A percentile compares a stretch with the other conserved stretches of the same genome.
These are phyloP conservation scores for Nakataea oryzae DNA, from an alignment of 2,329 filamentous ascomycete species.

Conservation along the genomic window DNA sequence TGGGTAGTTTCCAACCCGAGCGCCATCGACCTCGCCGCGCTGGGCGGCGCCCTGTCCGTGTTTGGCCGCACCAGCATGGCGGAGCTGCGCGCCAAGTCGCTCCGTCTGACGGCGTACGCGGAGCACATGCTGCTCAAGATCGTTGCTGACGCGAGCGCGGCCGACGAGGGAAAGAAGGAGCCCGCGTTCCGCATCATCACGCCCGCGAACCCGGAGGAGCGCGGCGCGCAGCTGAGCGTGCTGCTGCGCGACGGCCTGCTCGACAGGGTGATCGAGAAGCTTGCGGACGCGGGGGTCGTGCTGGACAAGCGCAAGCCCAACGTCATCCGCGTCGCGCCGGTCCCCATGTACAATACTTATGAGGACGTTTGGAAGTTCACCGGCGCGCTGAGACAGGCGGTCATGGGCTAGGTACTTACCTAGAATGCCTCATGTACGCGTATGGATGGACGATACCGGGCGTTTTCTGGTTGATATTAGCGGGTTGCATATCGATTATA, in stretches of 20 bases:
- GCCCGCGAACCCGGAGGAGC: constrained; percentile 52
- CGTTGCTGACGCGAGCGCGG: constrained; percentile 18
- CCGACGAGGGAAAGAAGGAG: constrained; percentile 12
- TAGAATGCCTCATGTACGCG: not conserved
- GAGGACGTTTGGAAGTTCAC: constrained; percentile 44
- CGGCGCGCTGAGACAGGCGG: constrained; percentile 7
- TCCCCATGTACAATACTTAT: constrained; percentile 75
- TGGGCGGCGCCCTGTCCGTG: constrained; percentile 62
- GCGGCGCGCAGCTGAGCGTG: constrained; percentile 73
- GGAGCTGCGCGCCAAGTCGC: constrained; percentile 57
- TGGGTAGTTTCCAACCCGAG: constrained; percentile 82
- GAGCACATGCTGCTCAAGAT: constrained; percentile 51
- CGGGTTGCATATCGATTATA: no score
- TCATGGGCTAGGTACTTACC: not conserved
- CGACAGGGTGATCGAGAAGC: constrained; percentile 50
- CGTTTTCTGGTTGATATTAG: no score
- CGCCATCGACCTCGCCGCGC: constrained; percentile 65
- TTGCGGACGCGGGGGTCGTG: constrained; percentile 62
- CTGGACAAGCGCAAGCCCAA: constrained; percentile 79
- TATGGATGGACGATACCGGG: no score
- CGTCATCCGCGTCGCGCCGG: constrained; percentile 74
- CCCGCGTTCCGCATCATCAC: constrained; percentile 55
- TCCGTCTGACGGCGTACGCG: constrained; percentile 66
- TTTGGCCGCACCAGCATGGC: constrained; percentile 64
- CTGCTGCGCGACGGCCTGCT: constrained; percentile 57